Percentiles rank a stretch among this genome's conserved stretches.
phyloP scores from a whole-genome alignment of 2,329 filamentous ascomycete species.

The Talaromyces islandicus region DNA sequence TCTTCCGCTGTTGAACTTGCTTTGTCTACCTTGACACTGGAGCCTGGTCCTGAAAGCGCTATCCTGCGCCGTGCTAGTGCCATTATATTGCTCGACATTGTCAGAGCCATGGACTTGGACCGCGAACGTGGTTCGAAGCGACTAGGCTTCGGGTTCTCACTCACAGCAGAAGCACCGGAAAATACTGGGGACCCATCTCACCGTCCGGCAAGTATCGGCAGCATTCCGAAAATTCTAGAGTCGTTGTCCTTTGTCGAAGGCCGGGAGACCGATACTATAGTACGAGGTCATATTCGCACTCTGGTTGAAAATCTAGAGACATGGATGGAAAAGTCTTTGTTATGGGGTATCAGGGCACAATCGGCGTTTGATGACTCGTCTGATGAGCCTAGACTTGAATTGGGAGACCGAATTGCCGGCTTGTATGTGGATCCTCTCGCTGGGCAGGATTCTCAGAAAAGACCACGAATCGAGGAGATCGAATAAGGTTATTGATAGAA shows the following conservation, averaged over 20 bases:
- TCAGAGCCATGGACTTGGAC: constrained; percentile 33
- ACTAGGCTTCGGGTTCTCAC: constrained; percentile 36
- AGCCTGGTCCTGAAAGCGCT: constrained; percentile 30
- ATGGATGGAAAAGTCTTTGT: constrained; percentile 37
- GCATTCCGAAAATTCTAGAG: constrained; percentile 33
- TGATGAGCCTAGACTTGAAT: constrained; percentile 19
- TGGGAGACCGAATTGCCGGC: constrained; percentile 35
- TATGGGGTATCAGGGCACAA: constrained; percentile 31
- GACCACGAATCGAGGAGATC: constrained; percentile 38
- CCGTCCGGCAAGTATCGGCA: constrained; percentile 26
- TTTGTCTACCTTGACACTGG: constrained; percentile 32
- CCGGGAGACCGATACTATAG: constrained; percentile 32
- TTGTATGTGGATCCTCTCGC: constrained; percentile 30
- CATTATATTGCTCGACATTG: constrained; percentile 33
- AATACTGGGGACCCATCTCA: background rate
- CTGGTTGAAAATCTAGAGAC: constrained; percentile 38
- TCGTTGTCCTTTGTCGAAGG: constrained; percentile 32
- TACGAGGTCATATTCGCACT: constrained; percentile 33
- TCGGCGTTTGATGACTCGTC: background rate
- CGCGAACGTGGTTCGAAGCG: constrained; percentile 24
- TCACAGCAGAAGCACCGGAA: constrained; percentile 14
- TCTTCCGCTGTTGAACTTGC: constrained; percentile 35
- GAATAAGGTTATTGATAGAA: constrained; percentile 19
- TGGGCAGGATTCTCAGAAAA: constrained; percentile 13
- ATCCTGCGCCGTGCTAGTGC: constrained; percentile 38